Conservation (phyloP, 208 protist species). For the Jaenimonas drosophilae region DNA sequence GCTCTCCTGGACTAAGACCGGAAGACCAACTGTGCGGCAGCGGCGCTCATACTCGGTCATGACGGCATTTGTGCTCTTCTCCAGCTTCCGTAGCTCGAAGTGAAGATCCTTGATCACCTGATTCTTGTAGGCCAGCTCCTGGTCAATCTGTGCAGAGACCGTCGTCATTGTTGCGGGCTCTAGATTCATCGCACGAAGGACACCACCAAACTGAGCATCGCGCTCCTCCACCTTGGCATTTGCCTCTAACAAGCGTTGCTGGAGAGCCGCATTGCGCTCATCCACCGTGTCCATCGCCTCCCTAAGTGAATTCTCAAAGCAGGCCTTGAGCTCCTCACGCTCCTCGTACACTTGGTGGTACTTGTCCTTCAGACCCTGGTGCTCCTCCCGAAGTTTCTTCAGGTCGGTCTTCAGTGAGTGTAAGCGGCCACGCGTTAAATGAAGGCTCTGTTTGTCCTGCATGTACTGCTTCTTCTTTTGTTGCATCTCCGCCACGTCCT, state of each 20-base stretch:
- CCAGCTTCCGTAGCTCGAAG: slow-evolving; percentile 90
- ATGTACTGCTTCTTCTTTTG: slow-evolving; percentile 90
- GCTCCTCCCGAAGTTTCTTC: slow-evolving; percentile 74
- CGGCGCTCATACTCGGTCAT: slow-evolving; percentile 74
- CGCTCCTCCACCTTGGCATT: slow-evolving; percentile 69
- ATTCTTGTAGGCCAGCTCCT: slow-evolving; percentile 90
- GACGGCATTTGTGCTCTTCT: slow-evolving; percentile 47
- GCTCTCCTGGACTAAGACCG: slow-evolving; percentile 39
- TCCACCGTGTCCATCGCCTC: slow-evolving; percentile 79
- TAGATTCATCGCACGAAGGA: slow-evolving; percentile 89
- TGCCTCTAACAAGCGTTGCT: slow-evolving; percentile 70
- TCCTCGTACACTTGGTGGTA: slow-evolving; percentile 88
- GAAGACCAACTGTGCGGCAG: slow-evolving; percentile 35
- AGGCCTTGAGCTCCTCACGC: slow-evolving; percentile 89
- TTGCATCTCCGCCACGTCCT: slow-evolving; percentile 85
- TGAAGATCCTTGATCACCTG: slow-evolving; percentile 92
- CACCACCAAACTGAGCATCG: slow-evolving; percentile 85
- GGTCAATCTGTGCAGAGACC: slow-evolving; percentile 88
- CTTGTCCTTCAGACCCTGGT: slow-evolving; percentile 82
- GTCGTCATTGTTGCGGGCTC: slow-evolving; percentile 79
- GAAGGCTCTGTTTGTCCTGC: slow-evolving; percentile 92
- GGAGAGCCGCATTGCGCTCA: slow-evolving; percentile 73
- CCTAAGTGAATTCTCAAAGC: slow-evolving; percentile 89
- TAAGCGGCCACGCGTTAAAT: slow-evolving; percentile 67
- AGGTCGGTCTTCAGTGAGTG: slow-evolving; percentile 78